Evolutionary conservation across 2,329 filamentous ascomycete species (phyloP), one percentile per base, ranked within the genome.

Genomic region (Botrytis medusae): DNA sequence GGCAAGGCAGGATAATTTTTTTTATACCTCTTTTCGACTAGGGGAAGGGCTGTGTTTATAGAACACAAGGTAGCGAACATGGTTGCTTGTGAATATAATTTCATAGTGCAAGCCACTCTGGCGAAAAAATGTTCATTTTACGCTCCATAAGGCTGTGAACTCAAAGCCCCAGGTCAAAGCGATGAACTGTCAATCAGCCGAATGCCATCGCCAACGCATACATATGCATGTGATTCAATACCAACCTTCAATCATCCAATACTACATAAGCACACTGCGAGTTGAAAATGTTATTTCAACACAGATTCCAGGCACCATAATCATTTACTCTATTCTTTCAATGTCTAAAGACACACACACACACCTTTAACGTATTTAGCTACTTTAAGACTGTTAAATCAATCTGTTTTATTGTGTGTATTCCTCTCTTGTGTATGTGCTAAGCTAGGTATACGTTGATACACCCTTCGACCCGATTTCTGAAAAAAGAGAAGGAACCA

Each of bases 121-220:
- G 48, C 48, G 6, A n/a, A 51, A n/a, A 51, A 0, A 51, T 14
- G 0, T 1, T n/a, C n/a, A 14, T 51, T n/a, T 25, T 0, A 12
- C 9, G 48, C 25, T n/a, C 25, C 5, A 51, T n/a, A 14, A 25
- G 1, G 48, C 25, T 51, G 48, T 4, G 48, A 25, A n/a, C 48
- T 51, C 48, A n/a, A 5, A 51, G 4, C 48, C 9, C 25, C 46
- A 25, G 46, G 48, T 12, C 2, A n/a, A 12, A 51, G 48, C 9
- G 22, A 51, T n/a, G 3, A 5, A n/a, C 10, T n/a, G 7, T 1
- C 48, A n/a, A 54, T n/a, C 48, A 54, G 12, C 48, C 7, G 5
- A 54, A 54, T 10, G 5, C 48, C 12, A 16, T 54, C 5, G 12
- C 7, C 48, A 54, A n/a, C 25, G 25, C 5, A 54, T 54, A 5